Conservation (phyloP, 176 grass and related monocot genomes). For the Oryza brachyantha region DNA sequence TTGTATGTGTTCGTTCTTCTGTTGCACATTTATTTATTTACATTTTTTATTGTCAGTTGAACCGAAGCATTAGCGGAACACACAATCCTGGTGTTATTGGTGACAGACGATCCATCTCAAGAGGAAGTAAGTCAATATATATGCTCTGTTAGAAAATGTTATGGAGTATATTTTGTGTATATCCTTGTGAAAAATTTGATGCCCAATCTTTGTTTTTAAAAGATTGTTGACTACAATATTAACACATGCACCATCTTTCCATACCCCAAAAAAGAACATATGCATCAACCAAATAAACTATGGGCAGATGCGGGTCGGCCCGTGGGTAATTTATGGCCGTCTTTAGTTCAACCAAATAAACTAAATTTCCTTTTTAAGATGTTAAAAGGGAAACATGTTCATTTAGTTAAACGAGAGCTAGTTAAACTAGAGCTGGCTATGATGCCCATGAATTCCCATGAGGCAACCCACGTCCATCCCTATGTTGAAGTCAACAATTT, state of each 20-base stretch:
- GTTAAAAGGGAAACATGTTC: too few species aligned
- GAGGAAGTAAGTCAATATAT: constrained; percentile 78
- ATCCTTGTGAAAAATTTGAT: neutral
- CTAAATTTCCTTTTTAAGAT: too few species aligned
- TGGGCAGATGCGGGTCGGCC: too few species aligned
- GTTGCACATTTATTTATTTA: constrained; percentile 8
- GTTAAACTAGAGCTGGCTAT: too few species aligned
- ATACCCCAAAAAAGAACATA: too few species aligned
- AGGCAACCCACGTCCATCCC: too few species aligned
- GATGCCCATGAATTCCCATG: too few species aligned
- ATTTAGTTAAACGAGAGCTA: too few species aligned
- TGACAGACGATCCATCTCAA: constrained; percentile 81
- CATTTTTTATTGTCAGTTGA: constrained; percentile 58
- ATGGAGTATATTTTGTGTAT: constrained; percentile 22
- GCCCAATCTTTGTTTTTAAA: neutral
- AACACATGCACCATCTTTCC: neutral
- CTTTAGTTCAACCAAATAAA: too few species aligned
- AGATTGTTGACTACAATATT: neutral
- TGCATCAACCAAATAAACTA: too few species aligned
- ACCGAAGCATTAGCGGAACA: constrained; percentile 67
- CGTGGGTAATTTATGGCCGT: too few species aligned
- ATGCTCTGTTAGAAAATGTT: neutral
- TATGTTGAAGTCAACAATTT: neutral
- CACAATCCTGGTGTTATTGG: constrained; percentile 82
- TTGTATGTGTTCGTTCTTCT: constrained; percentile 1